Base-by-base conservation (phyloP, 73 alveolate species). In the Urostyla sp. region DNA sequence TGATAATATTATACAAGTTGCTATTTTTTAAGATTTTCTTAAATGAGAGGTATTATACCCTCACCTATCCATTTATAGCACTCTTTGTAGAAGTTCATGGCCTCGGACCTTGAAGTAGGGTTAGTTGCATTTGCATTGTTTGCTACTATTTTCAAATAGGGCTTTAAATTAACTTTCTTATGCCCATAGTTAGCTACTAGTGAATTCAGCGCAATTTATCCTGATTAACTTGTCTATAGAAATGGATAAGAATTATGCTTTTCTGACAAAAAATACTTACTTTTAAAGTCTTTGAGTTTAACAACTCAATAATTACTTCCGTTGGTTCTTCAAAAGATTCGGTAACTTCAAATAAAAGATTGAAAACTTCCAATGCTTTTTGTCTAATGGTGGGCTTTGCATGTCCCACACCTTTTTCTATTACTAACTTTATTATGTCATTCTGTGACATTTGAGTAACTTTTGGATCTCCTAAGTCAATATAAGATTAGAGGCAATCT, bases 1-100 rank as follows among this genome's bases (percentile, higher is more conserved):
- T 84, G 85, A 35, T 58, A 48, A 55, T 55, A 78, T 16, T 51
- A 56, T 55, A 88, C 94, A 48, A 79, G 86, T 61, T 83, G 61
- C 60, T 82, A 76, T 53, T 91, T 91, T 50, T 88, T 92, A 11
- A 92, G 75, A 8, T 84, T 76, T 35, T 90, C 73, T 37, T 61
- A 63, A 15, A 75, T 63, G 23, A 63, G 75, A 31, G 94, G 85
- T 13, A 75, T 52, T 0, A 89, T 45, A 6, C 81, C 89, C 13
- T 92, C 98, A 0, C 98, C 92, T 23, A 92, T 48, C 93, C 94
- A 89, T 89, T 61, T 88, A 60, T 57, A 66, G 26, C 91, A 82
- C 55, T 92, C 98, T 43, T 92, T 91, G 74, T 76, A 92, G 73
- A 92, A 90, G 31, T 30, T 75, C 49, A 90, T 46, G 40, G 96